phyloP scores from a whole-genome alignment of 176 grass and related monocot genomes.

The Areca catechu region DNA sequence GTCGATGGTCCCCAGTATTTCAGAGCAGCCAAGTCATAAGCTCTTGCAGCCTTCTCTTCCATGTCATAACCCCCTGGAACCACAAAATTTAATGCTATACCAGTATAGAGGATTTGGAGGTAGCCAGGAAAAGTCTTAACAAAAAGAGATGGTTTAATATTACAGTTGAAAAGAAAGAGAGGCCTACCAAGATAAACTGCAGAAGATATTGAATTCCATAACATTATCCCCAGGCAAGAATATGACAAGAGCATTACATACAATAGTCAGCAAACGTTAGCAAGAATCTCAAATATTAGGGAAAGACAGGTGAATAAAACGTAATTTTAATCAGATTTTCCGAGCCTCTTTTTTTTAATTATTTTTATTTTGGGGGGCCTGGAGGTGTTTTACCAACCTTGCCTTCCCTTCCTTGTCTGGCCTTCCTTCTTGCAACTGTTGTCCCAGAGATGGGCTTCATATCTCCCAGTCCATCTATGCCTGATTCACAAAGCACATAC shows the following conservation, averaged over 20 bases:
- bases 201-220: slow-evolving; percentile 18
- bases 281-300: not conserved
- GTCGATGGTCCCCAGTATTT: slow-evolving; percentile 94
- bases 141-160: too few species aligned
- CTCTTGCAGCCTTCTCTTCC: slow-evolving; percentile 94
- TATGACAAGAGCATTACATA: slow-evolving; percentile 10
- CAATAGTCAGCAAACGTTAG: slow-evolving; percentile 2
- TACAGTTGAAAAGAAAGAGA: not conserved
- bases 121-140: too few species aligned
- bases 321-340: not conserved
- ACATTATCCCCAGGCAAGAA: slow-evolving; percentile 12
- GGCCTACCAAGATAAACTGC: slow-evolving; percentile 64
- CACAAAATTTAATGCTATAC: too few species aligned
- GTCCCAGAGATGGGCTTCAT: slow-evolving; percentile 98
- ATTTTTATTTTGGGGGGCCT: not conserved
- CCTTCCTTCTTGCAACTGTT: slow-evolving; percentile 95
- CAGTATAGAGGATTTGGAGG: too few species aligned
- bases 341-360: not conserved
- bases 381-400: slow-evolving; percentile 39
- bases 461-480: slow-evolving; percentile 97
- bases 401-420: slow-evolving; percentile 91
- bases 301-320: not conserved
- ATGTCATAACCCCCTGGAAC: slow-evolving; percentile 80
- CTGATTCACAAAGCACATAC: slow-evolving; percentile 16
- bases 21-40: slow-evolving; percentile 89